Evolutionary conservation across 306 rosid genomes (phyloP).

Genomic region (Vicia sativa): DNA sequence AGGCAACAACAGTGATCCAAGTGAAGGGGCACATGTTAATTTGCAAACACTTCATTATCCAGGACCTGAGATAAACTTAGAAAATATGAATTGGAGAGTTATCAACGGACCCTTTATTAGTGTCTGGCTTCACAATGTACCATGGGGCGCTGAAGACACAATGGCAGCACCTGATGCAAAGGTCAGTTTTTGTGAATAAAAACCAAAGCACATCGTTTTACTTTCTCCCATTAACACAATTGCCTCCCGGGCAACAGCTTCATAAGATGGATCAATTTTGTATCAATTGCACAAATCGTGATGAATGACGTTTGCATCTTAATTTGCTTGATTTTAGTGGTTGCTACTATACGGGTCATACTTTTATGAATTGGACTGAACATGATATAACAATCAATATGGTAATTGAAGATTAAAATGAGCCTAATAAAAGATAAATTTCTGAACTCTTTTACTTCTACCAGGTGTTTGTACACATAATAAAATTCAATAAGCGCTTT

Average conservation of each 20-base stretch:
- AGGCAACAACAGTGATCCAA: slow-evolving; percentile 41
- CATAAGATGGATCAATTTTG: slow-evolving; percentile 6
- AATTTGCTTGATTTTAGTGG: slow-evolving; percentile 29
- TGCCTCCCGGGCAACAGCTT: slow-evolving; percentile 4
- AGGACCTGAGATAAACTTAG: slow-evolving; percentile 63
- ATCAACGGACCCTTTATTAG: slow-evolving; percentile 84
- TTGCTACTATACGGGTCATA: slow-evolving; percentile 4
- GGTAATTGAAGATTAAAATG: slow-evolving; percentile 29
- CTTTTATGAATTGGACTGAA: slow-evolving; percentile 8
- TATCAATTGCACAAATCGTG: slow-evolving; percentile 22
- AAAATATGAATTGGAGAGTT: slow-evolving; percentile 73
- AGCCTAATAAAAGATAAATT: background rate
- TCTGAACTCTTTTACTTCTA: slow-evolving; percentile 20
- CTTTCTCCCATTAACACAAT: slow-evolving; percentile 16
- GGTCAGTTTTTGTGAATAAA: slow-evolving; percentile 54
- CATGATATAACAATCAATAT: slow-evolving; percentile 3
- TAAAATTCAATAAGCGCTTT: too few species aligned
- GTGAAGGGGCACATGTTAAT: slow-evolving; percentile 49
- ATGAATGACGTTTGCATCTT: slow-evolving; percentile 29
- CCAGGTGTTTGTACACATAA: slow-evolving; percentile 1
- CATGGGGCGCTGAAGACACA: slow-evolving; percentile 88
- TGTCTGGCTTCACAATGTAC: slow-evolving; percentile 94
- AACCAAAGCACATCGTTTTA: slow-evolving; percentile 23
- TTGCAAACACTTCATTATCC: slow-evolving; percentile 50
- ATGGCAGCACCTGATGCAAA: slow-evolving; percentile 94